Evolutionary conservation across 2,329 filamentous ascomycete species (phyloP), one percentile per base, ranked within the genome.

Genomic region (Diaporthe sp.): DNA sequence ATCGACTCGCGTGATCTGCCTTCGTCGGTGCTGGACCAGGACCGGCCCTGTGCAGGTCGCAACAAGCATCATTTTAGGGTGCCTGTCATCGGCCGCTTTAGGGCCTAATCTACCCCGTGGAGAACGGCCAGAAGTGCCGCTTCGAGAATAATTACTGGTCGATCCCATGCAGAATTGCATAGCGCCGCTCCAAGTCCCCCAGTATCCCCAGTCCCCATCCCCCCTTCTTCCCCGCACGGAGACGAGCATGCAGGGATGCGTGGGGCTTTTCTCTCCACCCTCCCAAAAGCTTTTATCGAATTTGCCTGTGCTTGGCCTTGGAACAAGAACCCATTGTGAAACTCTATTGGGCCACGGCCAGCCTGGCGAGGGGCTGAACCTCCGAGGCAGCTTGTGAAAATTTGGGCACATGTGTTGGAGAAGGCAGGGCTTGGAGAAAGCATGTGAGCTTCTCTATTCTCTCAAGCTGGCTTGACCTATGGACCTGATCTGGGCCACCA

Each of bases 321-420:
- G 61, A 52, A 52, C 40, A 38, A 52, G 30, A 28, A 38, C 19
- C 38, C 61, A 19, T 67, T 10, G 38, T 67, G 61, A 67, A 58
- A 68, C 35, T 58, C 61, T 69, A 73, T 73, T 73, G 61, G 71
- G 52, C 40, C 38, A 22, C 25, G 17, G 47, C n/a, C 50, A 47
- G 47, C 17, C 55, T 35, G 40, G 28, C 50, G 33, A 68, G 61
- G 61, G 47, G 60, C 28, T 33, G 30, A 40, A 45, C 47, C 60
- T 71, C 72, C 72, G 72, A 74, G 72, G 72, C 72, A 74, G 72
- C 72, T 74, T 74, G 72, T 74, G 72, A 74, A 64, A 71, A 33
- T 50, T 47, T 38, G 22, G 22, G 30, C 45, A 50, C 50, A 13
- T 47, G 38, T 28, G 17, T 68, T 52, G 61, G 61, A 33, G 61